These are phyloP conservation scores for Cyberlindnera nakhonratchasimensis DNA, from an alignment of 805 yeast genomes.

Conservation along the genomic window DNA sequence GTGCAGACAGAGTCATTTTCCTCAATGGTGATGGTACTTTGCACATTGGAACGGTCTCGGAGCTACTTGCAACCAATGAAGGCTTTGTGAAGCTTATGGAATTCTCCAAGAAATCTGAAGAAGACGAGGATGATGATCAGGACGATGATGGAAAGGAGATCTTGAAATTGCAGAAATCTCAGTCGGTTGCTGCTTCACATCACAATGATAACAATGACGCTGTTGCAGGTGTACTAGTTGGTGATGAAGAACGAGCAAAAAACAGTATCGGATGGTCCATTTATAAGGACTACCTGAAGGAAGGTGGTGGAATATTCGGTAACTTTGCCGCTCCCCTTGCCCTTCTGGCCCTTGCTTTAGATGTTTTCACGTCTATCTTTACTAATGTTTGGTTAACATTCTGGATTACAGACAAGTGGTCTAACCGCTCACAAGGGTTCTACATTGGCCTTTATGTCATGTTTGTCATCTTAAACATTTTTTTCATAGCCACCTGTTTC, in stretches of 20 bases:
- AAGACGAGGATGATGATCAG: constrained; percentile 29
- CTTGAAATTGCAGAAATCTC: constrained; percentile 7
- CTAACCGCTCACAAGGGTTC: constrained; percentile 43
- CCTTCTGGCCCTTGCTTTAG: constrained; percentile 26
- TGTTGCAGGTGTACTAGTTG: constrained; percentile 36
- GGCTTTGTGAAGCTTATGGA: constrained; percentile 49
- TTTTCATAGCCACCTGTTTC: constrained; percentile 42
- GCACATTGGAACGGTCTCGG: constrained; percentile 52
- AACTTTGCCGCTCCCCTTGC: constrained; percentile 30
- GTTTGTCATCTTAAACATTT: constrained; percentile 48
- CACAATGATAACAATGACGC: constrained; percentile 10
- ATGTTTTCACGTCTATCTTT: constrained; percentile 53
- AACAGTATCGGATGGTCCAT: constrained; percentile 49
- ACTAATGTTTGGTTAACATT: constrained; percentile 80
- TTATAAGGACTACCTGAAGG: constrained; percentile 46
- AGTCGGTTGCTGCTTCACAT: constrained; percentile 17
- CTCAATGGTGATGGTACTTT: constrained; percentile 59
- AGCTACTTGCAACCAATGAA: constrained; percentile 38
- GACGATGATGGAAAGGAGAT: constrained; percentile 20
- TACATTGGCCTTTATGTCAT: constrained; percentile 75
- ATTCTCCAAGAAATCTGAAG: constrained; percentile 32
- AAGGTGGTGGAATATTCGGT: constrained; percentile 52
- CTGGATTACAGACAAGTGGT: constrained; percentile 64
- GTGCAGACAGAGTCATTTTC: constrained; percentile 62
- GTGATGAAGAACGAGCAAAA: constrained; percentile 56